Evolutionary conservation across 345 rosid species (phyloP), one percentile per base, ranked within the genome.

Genomic region (Pelargonium nanum): DNA sequence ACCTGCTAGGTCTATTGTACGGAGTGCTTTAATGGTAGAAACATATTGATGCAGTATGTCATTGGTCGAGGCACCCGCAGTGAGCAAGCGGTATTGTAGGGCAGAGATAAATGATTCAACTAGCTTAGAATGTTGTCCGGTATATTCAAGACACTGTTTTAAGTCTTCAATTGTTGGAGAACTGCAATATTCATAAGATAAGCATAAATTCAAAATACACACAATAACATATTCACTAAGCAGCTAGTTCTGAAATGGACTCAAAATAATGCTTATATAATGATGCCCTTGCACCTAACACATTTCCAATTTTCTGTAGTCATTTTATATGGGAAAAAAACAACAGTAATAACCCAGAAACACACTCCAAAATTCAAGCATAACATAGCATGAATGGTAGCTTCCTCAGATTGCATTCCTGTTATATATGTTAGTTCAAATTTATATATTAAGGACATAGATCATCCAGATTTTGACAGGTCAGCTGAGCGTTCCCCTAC

Each of bases 51-150:
- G 99, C 75, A 93, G 68, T 80, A 93, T 93, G 77, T 93, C 99
- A 89, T 89, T 93, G 60, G 99, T 89, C 64, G 99, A 93, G 73
- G 96, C 99, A 52, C 99, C 97, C 15, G 99, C 99, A 68, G 99
- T 89, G 28, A 93, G 99, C 71, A 93, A 72, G 53, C 97, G 91
- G 60, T 81, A 85, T 74, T 79, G 87, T 45, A 93, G 76, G 28
- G 97, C 87, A 56, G 97, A 85, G 64, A 87, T 87, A 67, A 93
- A 89, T 62, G 99, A 85, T 55, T 85, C 91, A 5, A 93, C 99
- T 69, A 93, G 74, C 76, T 87, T 93, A 60, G 94, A 87, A 72
- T 93, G 99, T 32, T 93, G 99, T 53, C 97, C 94, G 16, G 97
- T 93, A 71, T 89, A 80, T 76, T 89, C 92, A 64, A 89, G 97